Conservation (phyloP, 306 rosid species). For the Vachellia pachyceras region DNA sequence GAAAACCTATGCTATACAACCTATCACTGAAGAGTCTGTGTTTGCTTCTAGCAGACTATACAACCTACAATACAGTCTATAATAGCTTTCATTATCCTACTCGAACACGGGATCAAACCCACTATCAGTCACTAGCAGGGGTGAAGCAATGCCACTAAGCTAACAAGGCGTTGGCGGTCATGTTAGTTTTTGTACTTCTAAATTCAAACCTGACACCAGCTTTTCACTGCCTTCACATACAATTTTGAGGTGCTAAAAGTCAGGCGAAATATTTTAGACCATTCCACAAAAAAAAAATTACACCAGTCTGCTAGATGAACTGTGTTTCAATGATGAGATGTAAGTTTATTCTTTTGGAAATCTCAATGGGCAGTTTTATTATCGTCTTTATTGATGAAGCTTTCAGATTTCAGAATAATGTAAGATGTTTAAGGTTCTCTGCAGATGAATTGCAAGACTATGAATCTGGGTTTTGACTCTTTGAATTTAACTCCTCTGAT, state of each 20-base stretch:
- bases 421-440: background rate
- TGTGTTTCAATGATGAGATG: background rate
- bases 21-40: no score
- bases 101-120: no score
- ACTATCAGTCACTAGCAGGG: no score
- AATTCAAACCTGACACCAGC: background rate
- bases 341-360: background rate
- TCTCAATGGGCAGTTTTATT: slow-evolving; percentile 10
- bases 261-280: background rate
- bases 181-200: background rate
- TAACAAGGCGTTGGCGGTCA: background rate
- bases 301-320: background rate
- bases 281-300: background rate
- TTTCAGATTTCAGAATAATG: background rate
- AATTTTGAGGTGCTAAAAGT: background rate
- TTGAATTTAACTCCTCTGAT: slow-evolving; percentile 23
- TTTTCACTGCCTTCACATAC: background rate
- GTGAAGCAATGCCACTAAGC: no score
- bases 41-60: no score
- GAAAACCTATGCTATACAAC: background rate
- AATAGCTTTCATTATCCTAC: no score
- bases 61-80: no score
- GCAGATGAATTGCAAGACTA: slow-evolving; percentile 9
- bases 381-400: slow-evolving; percentile 20
- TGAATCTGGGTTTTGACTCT: slow-evolving; percentile 27